Base-by-base conservation (phyloP, 2,329 filamentous ascomycete species). In the Pseudocercospora pini-densiflorae region DNA sequence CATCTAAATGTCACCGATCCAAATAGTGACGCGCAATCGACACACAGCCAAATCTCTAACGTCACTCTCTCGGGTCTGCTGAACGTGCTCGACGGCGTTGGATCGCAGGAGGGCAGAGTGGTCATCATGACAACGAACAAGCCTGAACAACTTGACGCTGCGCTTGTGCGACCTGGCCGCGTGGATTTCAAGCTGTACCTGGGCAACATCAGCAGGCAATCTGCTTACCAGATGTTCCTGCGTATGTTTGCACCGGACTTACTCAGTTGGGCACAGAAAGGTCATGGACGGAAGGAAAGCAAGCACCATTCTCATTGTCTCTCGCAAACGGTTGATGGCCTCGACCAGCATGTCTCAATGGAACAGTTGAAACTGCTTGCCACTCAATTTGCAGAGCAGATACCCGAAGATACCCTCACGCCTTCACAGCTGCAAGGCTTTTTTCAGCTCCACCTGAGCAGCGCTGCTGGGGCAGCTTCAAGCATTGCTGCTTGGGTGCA, bases 61-160 rank as follows among this genome's bases (percentile, higher is more conserved):
- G 70, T 74, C 14, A 72, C 72, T 0, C 83, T 94, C 1, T 92
- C 90, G 0, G 91, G 91, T 0, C 83, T 94, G 0, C 84, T 95
- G 61, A 94, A 95, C 77, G 89, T 90, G 63, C 91, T 94, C 27
- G 92, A 95, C 72, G 90, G 92, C 62, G 91, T 92, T 1, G 90
- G 89, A 1, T 90, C 88, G 1, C 90, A 91, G 71, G 91, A 93
- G 78, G 91, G 91, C 33, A 86, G 90, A 59, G 86, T 94, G 9
- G 85, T 94, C 6, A 88, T 94, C 79, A 92, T 93, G 89, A 93
- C 91, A 0, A 92, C 90, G 27, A 94, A 94, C 77, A 85, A 87
- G 64, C 89, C 89, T 2, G 88, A 93, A 71, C 83, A 85, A 7
- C 84, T 94, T 0, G 91, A 93, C 74, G 85, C 88, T 55, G 91